Evolutionary conservation across 2,329 filamentous ascomycete genomes (phyloP).

Genomic region (Trichoderma sp.): DNA sequence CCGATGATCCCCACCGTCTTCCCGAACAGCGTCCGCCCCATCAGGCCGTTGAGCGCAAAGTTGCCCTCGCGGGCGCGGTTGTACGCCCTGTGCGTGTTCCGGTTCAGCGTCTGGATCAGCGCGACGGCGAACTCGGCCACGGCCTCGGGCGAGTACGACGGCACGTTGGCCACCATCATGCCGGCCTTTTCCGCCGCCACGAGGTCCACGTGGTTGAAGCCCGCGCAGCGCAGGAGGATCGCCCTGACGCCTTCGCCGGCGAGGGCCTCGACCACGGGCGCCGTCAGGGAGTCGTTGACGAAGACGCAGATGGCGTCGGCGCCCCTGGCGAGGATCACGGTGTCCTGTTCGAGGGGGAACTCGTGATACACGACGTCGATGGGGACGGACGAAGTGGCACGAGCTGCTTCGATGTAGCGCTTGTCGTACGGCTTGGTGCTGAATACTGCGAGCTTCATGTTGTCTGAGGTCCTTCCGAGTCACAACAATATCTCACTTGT

Average conservation of each 20-base stretch:
- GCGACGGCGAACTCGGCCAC: conserved; percentile 72
- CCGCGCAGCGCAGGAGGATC: conserved; percentile 67
- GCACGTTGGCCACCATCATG: conserved; percentile 66
- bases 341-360: conserved; percentile 58
- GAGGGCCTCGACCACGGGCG: conserved; percentile 54
- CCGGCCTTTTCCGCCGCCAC: conserved; percentile 54
- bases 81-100: conserved; percentile 68
- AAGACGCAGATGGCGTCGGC: conserved; percentile 66
- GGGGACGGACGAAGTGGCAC: conserved; percentile 34
- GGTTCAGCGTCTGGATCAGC: conserved; percentile 67
- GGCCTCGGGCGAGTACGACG: conserved; percentile 68
- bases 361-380: conserved; percentile 61
- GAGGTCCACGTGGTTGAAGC: conserved; percentile 69
- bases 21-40: conserved; percentile 62
- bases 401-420: conserved; percentile 53
- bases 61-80: conserved; percentile 70
- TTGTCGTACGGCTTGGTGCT: conserved; percentile 66
- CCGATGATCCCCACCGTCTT: conserved; percentile 70
- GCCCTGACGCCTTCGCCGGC: conserved; percentile 55
- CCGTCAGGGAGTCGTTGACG: conserved; percentile 64
- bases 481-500: too few relatives aligned
- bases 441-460: conserved; percentile 64
- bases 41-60: conserved; percentile 65
- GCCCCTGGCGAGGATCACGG: conserved; percentile 55
- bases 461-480: too few relatives aligned